phyloP scores from a whole-genome alignment of 768 basidiomycete genomes.

The Boletus patriciae region DNA sequence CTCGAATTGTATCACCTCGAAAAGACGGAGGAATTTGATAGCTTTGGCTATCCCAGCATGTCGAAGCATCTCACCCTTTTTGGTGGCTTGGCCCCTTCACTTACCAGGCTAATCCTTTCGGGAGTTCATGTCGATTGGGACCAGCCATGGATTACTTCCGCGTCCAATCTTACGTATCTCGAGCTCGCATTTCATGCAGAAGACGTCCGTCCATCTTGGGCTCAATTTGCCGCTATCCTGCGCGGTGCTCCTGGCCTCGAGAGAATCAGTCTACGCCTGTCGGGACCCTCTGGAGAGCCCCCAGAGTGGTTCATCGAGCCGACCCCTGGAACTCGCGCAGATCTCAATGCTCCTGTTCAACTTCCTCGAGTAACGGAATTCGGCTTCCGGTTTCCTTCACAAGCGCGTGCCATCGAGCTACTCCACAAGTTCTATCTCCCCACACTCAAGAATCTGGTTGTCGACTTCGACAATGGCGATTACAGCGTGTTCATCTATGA shows the following conservation, averaged over 20 bases:
- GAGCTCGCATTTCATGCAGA: constrained; percentile 63
- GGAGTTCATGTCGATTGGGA: constrained; percentile 74
- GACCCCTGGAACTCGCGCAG: constrained; percentile 11
- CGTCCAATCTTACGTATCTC: constrained; percentile 42
- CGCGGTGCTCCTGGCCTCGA: too few relatives aligned
- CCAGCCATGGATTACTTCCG: constrained; percentile 33
- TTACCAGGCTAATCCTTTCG: constrained; percentile 54
- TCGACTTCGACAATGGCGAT: constrained; percentile 59
- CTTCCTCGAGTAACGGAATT: constrained; percentile 32
- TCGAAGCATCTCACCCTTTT: constrained; percentile 49
- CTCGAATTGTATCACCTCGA: constrained; percentile 55
- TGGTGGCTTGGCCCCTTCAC: constrained; percentile 50
- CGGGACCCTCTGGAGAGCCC: constrained; percentile 53
- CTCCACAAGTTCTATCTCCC: constrained; percentile 34
- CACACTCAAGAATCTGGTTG: constrained; percentile 35
- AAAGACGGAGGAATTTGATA: constrained; percentile 39
- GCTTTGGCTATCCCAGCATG: constrained; percentile 19
- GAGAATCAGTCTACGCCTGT: constrained; percentile 51
- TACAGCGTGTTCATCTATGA: constrained; percentile 48
- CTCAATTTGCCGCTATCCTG: too few relatives aligned
- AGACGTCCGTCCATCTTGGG: constrained; percentile 54
- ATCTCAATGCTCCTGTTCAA: constrained; percentile 34
- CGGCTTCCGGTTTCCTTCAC: constrained; percentile 52
- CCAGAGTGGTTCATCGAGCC: constrained; percentile 36
- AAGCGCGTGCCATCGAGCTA: constrained; percentile 38